A percentile compares a stretch with the other conserved stretches of the same genome.
These are phyloP conservation scores for Neofusicoccum parvum DNA, from an alignment of 2,329 filamentous ascomycete species.

Conservation along the genomic window DNA sequence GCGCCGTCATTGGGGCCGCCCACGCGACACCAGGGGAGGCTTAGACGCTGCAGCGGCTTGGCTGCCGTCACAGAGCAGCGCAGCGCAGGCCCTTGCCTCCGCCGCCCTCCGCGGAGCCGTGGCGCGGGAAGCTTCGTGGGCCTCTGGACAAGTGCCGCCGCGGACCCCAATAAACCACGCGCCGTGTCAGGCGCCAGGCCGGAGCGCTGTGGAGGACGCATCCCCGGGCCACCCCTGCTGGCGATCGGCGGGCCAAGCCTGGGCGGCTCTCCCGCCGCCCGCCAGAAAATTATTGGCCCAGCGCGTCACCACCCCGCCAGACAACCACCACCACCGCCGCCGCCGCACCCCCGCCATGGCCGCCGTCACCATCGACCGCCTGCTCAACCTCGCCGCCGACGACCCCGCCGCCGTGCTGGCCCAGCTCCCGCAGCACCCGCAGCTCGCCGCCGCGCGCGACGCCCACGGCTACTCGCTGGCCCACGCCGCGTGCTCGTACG, in stretches of 20 bases:
- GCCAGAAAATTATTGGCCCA: not conserved
- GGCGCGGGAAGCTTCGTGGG: no score
- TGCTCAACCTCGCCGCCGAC: constrained; percentile 71
- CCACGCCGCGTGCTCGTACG: constrained; percentile 92
- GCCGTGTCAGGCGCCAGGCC: no score
- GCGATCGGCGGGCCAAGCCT: constrained; percentile 9
- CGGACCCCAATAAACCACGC: no score
- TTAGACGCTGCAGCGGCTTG: not conserved
- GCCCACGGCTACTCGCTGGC: constrained; percentile 91
- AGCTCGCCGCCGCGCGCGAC: constrained; percentile 80
- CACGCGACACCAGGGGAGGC: constrained; percentile 2
- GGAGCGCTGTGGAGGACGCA: not conserved
- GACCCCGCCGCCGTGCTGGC: constrained; percentile 72
- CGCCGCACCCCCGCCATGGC: constrained; percentile 27
- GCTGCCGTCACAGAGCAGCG: not conserved
- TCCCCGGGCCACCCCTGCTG: not conserved
- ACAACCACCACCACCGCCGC: not conserved
- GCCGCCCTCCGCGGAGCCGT: not conserved
- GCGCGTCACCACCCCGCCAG: not conserved
- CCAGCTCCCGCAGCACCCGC: constrained; percentile 72
- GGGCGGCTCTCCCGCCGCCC: not conserved
- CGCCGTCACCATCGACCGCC: constrained; percentile 46
- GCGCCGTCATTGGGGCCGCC: not conserved
- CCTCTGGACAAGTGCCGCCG: no score
- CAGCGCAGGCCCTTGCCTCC: not conserved